Evolutionary conservation across 78 protist species (phyloP).

Genomic region (slime mould (Dictyostelium discoideum)): DNA sequence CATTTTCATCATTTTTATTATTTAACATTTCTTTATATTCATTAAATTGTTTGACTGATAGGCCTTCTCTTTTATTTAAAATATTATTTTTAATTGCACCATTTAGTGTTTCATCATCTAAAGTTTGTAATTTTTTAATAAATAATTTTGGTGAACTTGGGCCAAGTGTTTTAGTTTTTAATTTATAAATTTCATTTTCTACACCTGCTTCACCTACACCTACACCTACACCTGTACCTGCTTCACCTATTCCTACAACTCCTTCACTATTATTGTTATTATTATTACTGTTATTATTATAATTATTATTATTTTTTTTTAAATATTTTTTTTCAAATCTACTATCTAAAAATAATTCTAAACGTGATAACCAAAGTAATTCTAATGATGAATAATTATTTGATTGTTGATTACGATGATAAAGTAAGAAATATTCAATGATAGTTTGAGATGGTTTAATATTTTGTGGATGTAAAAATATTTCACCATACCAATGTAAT

Average conservation of each 20-base stretch:
- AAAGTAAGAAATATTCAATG: neutral
- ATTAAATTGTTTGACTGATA: neutral
- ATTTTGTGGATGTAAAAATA: neutral
- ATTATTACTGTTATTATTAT: neutral
- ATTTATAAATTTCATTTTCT: neutral
- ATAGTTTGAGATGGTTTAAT: neutral
- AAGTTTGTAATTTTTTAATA: neutral
- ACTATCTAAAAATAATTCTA: neutral
- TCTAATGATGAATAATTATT: neutral
- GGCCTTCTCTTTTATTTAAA: neutral
- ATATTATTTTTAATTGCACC: neutral
- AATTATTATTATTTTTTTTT: too few relatives aligned
- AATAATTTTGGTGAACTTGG: neutral
- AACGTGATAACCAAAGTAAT: slow-evolving; percentile 6
- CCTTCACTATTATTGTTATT: neutral
- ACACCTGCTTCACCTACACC: neutral
- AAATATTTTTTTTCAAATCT: neutral
- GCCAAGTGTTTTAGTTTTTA: neutral
- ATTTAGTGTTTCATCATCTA: neutral
- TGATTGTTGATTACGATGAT: slow-evolving; percentile 2
- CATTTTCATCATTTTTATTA: neutral
- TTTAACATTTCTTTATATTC: neutral
- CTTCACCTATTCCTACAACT: too few relatives aligned
- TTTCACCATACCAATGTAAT: slow-evolving; percentile 6
- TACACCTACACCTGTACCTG: too few relatives aligned